Conservation (phyloP, 148 eudicot genomes). For the Chenopodium berlandieri region DNA sequence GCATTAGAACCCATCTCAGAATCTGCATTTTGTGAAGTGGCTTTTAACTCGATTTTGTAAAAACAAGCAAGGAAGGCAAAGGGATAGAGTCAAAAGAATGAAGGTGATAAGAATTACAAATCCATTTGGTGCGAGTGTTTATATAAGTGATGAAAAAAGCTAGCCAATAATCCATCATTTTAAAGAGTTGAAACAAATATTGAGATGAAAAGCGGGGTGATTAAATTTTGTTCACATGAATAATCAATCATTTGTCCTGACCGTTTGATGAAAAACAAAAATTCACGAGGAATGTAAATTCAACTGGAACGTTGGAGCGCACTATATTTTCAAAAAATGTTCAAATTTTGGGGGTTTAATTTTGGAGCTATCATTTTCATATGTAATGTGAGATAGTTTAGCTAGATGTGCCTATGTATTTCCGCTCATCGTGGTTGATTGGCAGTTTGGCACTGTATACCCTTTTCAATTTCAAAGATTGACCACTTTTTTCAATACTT, state of each 20-base stretch:
- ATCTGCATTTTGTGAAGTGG: constrained; percentile 49
- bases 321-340: constrained; percentile 34
- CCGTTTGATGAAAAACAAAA: constrained; percentile 24
- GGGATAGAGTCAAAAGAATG: constrained; percentile 11
- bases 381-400: not conserved
- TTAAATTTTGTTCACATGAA: constrained; percentile 32
- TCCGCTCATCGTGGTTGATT: not conserved
- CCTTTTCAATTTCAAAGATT: not conserved
- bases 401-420: not conserved
- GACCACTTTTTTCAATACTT: not conserved
- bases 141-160: constrained; percentile 20
- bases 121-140: constrained; percentile 18
- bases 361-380: not conserved
- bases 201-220: constrained; percentile 17
- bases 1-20: constrained; percentile 43
- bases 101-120: not conserved
- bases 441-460: no score
- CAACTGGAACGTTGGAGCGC: constrained; percentile 71
- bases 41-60: constrained; percentile 22
- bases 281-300: constrained; percentile 55
- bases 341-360: not conserved
- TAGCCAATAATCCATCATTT: not conserved
- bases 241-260: constrained; percentile 15
- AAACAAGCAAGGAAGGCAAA: constrained; percentile 12
- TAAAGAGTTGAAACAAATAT: not conserved